phyloP scores from a whole-genome alignment of 2,329 filamentous ascomycete species.

The Bipolaris bicolor region DNA sequence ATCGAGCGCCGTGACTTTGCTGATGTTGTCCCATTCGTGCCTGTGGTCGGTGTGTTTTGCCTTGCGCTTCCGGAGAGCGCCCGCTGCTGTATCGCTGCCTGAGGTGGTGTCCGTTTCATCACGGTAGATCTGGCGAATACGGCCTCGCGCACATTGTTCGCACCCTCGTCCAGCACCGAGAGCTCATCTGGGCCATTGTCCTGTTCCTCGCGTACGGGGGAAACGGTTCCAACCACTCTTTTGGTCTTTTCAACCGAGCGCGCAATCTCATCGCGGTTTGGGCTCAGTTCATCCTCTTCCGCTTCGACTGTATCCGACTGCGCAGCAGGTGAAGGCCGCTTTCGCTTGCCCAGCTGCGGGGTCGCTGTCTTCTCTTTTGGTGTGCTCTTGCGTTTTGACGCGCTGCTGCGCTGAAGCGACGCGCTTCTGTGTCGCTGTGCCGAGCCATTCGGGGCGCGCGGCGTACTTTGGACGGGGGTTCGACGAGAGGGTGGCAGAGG shows the following conservation, averaged over 20 bases:
- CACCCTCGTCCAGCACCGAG: constrained; percentile 31
- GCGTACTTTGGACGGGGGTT: constrained; percentile 35
- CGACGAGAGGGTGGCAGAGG: constrained; percentile 28
- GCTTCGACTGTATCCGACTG: constrained; percentile 25
- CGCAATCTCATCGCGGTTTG: constrained; percentile 32
- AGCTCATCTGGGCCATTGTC: constrained; percentile 39
- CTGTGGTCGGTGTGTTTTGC: constrained; percentile 18
- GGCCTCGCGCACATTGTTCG: constrained; percentile 23
- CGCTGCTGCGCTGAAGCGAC: constrained; percentile 34
- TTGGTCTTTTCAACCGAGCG: constrained; percentile 38
- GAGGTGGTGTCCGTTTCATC: constrained; percentile 20
- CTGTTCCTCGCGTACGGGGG: constrained; percentile 32
- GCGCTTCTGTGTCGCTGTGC: constrained; percentile 38
- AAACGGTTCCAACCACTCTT: constrained; percentile 32
- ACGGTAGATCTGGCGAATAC: constrained; percentile 12
- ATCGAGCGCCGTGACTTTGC: constrained; percentile 19
- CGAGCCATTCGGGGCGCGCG: constrained; percentile 29
- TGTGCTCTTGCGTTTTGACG: constrained; percentile 24
- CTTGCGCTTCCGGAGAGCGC: background rate
- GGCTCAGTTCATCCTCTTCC: constrained; percentile 45
- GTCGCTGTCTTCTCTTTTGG: constrained; percentile 30
- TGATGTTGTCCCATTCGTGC: constrained; percentile 8
- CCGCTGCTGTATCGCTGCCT: constrained; percentile 16
- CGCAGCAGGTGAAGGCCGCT: constrained; percentile 34
- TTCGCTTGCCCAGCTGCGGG: constrained; percentile 44